These are phyloP conservation scores for Kodamaea nitidulidarum DNA, from an alignment of 805 yeast genomes.

Conservation along the genomic window DNA sequence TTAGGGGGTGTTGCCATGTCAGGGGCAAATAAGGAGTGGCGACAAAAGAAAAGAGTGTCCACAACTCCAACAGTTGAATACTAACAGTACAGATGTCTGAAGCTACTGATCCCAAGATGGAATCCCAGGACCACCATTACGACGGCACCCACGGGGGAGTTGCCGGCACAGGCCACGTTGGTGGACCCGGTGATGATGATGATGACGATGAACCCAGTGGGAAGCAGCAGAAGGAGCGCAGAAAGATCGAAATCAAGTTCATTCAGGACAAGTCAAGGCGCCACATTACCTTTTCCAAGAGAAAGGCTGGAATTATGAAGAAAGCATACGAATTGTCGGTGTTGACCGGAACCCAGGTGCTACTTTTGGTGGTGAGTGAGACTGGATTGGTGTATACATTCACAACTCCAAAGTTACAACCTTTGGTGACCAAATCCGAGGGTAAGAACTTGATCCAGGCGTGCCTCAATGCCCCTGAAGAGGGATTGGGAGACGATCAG, in stretches of 20 bases:
- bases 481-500: slow-evolving; percentile 63
- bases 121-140: slow-evolving; percentile 23
- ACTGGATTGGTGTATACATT: slow-evolving; percentile 98
- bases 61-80: too few relatives aligned
- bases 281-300: slow-evolving; percentile 95
- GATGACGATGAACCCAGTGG: slow-evolving; percentile 48
- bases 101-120: slow-evolving; percentile 39
- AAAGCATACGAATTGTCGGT: slow-evolving; percentile 98
- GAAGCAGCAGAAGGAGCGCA: slow-evolving; percentile 51
- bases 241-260: slow-evolving; percentile 95
- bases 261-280: slow-evolving; percentile 97
- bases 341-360: slow-evolving; percentile 94
- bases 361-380: slow-evolving; percentile 90
- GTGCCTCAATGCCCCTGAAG: slow-evolving; percentile 95
- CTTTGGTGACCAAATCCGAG: slow-evolving; percentile 93
- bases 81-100: slow-evolving; percentile 28
- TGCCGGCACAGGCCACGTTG: slow-evolving; percentile 4
- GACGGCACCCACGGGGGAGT: slow-evolving; percentile 18
- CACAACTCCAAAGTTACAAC: slow-evolving; percentile 98
- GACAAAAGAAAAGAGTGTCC: not conserved
- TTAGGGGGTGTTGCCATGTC: not conserved
- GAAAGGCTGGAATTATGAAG: slow-evolving; percentile 99
- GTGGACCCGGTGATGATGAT: slow-evolving; percentile 41
- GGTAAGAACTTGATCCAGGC: slow-evolving; percentile 97
- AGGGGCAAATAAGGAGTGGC: slow-evolving; percentile 1